Conservation (phyloP, 163 green algal genomes). For the Picocystis sp. region DNA sequence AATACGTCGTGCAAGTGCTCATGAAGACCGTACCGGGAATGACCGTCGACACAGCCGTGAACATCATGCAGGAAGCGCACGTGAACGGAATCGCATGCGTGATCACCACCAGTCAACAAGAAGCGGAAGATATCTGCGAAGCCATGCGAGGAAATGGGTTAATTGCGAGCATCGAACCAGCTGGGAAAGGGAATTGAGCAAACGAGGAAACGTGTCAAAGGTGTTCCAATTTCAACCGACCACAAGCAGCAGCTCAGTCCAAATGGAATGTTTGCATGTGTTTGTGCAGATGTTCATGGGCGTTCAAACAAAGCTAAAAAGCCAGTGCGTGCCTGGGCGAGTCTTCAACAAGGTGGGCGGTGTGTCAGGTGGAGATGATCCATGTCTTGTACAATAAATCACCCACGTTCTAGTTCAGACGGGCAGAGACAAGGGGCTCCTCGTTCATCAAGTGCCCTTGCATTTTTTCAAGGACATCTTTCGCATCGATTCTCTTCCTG, state of each 20-base stretch:
- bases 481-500: too few relatives aligned
- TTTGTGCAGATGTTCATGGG: too few relatives aligned
- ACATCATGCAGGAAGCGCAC: constrained; percentile 72
- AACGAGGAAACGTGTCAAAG: background rate
- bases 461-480: too few relatives aligned
- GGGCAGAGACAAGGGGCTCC: too few relatives aligned
- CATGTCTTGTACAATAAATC: too few relatives aligned
- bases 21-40: constrained; percentile 53
- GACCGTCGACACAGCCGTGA: constrained; percentile 56
- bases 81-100: constrained; percentile 61
- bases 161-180: constrained; percentile 61
- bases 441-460: too few relatives aligned
- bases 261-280: background rate
- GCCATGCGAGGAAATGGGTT: constrained; percentile 58
- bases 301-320: too few relatives aligned
- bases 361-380: too few relatives aligned
- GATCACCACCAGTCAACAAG: constrained; percentile 51
- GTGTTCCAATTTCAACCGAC: background rate
- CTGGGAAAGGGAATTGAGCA: background rate
- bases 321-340: too few relatives aligned
- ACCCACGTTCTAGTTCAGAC: too few relatives aligned
- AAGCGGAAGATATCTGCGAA: constrained; percentile 67
- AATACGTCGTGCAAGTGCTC: constrained; percentile 76
- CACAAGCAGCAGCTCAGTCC: background rate
- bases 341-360: too few relatives aligned